These are phyloP conservation scores for Atalantia buxifolia DNA, from an alignment of 345 rosid genomes.

Conservation along the genomic window DNA sequence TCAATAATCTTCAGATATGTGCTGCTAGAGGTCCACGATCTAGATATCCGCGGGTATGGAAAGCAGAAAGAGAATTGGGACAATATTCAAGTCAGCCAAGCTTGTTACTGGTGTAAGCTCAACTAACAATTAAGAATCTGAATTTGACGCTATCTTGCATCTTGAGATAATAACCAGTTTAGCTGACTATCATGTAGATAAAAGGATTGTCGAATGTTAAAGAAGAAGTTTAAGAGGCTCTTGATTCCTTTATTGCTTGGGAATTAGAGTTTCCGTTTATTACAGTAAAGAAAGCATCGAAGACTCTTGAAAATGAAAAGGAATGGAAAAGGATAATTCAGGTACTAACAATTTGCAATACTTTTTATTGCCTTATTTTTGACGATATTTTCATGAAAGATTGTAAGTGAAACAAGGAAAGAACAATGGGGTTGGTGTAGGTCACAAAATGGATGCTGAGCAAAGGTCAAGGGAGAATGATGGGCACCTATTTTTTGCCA, in stretches of 20 bases:
- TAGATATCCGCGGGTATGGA: conserved; percentile 90
- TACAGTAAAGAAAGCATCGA: conserved; percentile 86
- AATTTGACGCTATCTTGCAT: conserved; percentile 8
- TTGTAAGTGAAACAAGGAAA: background rate
- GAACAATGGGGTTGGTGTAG: conserved; percentile 28
- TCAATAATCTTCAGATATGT: conserved; percentile 50
- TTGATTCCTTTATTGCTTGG: conserved; percentile 93
- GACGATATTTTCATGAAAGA: background rate
- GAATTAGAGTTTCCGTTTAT: conserved; percentile 90
- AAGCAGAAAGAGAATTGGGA: conserved; percentile 63
- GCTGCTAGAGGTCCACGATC: conserved; percentile 91
- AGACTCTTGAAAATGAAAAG: conserved; percentile 59
- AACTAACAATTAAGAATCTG: background rate
- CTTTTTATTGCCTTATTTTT: background rate
- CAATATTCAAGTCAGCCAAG: conserved; percentile 72
- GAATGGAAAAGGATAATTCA: conserved; percentile 96
- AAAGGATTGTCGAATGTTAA: conserved; percentile 75
- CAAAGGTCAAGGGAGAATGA: conserved; percentile 93
- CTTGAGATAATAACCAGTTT: background rate
- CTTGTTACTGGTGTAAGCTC: conserved; percentile 62
- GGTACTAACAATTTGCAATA: conserved; percentile 27
- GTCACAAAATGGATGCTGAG: conserved; percentile 95
- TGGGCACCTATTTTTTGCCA: conserved; percentile 90
- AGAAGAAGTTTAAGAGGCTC: conserved; percentile 93
- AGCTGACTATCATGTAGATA: conserved; percentile 38